phyloP scores from a whole-genome alignment of 2,329 filamentous ascomycete genomes.

The Tolypocladium album region DNA sequence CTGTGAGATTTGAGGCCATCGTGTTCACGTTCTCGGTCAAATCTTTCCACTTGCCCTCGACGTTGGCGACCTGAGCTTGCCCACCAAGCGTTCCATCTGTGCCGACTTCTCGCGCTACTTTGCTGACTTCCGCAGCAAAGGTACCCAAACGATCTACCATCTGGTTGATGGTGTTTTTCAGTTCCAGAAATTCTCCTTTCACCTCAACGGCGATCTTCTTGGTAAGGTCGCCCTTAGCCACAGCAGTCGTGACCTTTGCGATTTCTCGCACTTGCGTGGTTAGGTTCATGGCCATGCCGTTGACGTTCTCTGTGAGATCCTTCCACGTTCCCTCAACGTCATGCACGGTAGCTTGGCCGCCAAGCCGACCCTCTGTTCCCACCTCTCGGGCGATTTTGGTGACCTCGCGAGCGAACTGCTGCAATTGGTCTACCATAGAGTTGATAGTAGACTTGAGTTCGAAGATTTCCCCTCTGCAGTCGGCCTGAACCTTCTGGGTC shows the following conservation, averaged over 20 bases:
- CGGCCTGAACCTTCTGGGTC: constrained; percentile 92
- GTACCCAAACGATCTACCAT: constrained; percentile 97
- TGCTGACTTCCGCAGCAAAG: constrained; percentile 93
- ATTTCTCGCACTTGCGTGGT: constrained; percentile 98
- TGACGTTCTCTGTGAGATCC: constrained; percentile 89
- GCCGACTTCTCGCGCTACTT: constrained; percentile 89
- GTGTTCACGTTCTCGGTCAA: constrained; percentile 84
- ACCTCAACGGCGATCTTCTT: constrained; percentile 94
- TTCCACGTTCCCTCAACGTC: constrained; percentile 97
- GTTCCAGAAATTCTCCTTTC: constrained; percentile 83
- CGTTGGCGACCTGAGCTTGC: constrained; percentile 86
- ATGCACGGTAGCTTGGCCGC: constrained; percentile 90
- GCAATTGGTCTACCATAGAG: constrained; percentile 96
- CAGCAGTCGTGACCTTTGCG: constrained; percentile 89
- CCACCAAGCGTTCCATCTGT: constrained; percentile 91
- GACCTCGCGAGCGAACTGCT: constrained; percentile 94
- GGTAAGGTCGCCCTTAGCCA: constrained; percentile 86
- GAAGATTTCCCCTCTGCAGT: constrained; percentile 82
- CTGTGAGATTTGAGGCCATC: constrained; percentile 58
- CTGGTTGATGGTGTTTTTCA: constrained; percentile 97
- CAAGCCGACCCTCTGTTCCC: constrained; percentile 86
- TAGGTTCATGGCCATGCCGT: constrained; percentile 97
- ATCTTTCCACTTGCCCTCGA: constrained; percentile 97
- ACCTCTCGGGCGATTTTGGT: constrained; percentile 94
- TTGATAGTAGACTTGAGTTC: constrained; percentile 98